Evolutionary conservation across 371 early-diverging fungal species (phyloP).

Genomic region (Saksenaea vasiformis): DNA sequence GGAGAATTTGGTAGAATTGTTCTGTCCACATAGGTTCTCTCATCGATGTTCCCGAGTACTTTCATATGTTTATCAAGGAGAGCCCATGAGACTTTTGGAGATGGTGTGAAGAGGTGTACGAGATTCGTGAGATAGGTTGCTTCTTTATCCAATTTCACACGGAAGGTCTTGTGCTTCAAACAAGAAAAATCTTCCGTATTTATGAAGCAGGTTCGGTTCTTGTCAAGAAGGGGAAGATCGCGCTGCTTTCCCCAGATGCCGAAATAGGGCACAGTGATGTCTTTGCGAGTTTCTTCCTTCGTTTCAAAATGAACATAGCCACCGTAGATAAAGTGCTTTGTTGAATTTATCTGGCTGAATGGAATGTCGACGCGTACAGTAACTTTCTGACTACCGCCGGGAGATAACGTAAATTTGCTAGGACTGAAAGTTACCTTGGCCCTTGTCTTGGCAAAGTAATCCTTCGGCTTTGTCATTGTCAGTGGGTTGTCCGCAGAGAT

Average conservation of each 20-base stretch:
- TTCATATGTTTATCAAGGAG: not conserved
- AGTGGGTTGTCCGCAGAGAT: not conserved
- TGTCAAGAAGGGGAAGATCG: not conserved
- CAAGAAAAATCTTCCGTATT: too few relatives aligned
- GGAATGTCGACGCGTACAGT: not conserved
- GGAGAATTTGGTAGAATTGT: not conserved
- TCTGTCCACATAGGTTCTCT: not conserved
- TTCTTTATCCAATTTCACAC: not conserved
- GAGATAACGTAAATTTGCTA: not conserved
- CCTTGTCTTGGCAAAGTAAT: not conserved
- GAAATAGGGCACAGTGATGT: not conserved
- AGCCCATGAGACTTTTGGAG: not conserved
- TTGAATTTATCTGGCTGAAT: not conserved
- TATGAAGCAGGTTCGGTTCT: not conserved
- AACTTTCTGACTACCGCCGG: not conserved
- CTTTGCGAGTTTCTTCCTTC: not conserved
- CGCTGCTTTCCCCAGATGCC: slow-evolving; percentile 1
- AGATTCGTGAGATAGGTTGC: not conserved
- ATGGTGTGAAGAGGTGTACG: not conserved
- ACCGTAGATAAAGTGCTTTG: not conserved
- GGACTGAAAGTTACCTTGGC: not conserved
- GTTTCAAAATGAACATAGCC: not conserved
- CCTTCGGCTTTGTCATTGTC: not conserved
- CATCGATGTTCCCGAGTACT: not conserved
- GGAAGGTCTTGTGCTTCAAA: not conserved